Conservation (phyloP, 2,329 filamentous ascomycete genomes). For the Fusarium sublunatum region DNA sequence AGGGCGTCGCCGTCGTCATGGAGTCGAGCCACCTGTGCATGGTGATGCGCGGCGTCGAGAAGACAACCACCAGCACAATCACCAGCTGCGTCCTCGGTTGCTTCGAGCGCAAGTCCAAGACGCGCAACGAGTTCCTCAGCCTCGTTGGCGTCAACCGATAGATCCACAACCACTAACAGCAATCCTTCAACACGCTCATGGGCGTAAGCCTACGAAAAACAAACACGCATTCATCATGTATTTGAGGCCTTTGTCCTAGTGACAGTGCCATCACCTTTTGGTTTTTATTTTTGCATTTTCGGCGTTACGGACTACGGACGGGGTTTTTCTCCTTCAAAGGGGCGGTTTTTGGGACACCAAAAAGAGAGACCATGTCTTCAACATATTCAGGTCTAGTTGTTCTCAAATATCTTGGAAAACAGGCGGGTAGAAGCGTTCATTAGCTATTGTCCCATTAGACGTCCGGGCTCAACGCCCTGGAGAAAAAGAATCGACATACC, state of each 20-base stretch:
- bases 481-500: constrained; percentile 13
- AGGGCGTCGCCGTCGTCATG: constrained; percentile 97
- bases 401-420: constrained; percentile 26
- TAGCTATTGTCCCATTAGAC: constrained; percentile 42
- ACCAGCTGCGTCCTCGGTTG: constrained; percentile 98
- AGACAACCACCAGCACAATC: constrained; percentile 86
- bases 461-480: constrained; percentile 50
- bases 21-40: constrained; percentile 97
- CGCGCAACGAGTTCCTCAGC: constrained; percentile 93
- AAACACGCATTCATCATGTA: constrained; percentile 28
- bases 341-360: constrained; percentile 31
- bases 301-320: constrained; percentile 27
- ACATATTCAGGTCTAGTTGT: constrained; percentile 46
- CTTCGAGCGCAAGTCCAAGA: constrained; percentile 92
- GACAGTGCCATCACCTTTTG: constrained; percentile 27
- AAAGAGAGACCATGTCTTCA: constrained; percentile 47
- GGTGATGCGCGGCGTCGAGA: constrained; percentile 98
- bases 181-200: constrained; percentile 33
- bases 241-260: constrained; percentile 14
- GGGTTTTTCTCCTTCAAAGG: constrained; percentile 21
- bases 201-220: constrained; percentile 24
- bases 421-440: constrained; percentile 31
- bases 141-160: constrained; percentile 71
- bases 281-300: constrained; percentile 26
- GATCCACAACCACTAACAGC: background rate